These are phyloP conservation scores for Baorangia bicolor DNA, from an alignment of 768 basidiomycete genomes.

Conservation along the genomic window DNA sequence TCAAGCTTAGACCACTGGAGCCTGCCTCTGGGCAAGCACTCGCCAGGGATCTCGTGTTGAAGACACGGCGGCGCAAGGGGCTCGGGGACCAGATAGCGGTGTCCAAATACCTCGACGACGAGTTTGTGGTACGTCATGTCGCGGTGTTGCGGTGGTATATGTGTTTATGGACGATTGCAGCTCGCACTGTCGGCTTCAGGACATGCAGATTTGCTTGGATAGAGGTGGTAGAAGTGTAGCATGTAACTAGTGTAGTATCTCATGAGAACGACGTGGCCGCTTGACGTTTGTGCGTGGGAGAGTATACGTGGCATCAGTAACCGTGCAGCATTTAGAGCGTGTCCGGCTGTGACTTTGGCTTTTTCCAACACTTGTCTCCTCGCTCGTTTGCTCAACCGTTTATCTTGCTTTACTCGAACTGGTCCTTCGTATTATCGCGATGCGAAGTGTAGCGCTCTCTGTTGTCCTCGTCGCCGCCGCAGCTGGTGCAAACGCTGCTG, in stretches of 20 bases:
- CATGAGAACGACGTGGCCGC: constrained; percentile 8
- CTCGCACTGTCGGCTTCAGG: constrained; percentile 93
- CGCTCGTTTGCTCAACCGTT: constrained; percentile 35
- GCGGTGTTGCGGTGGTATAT: background rate
- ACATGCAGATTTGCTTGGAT: constrained; percentile 89
- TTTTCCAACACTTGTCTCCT: constrained; percentile 32
- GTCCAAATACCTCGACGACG: constrained; percentile 95
- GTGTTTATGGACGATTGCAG: constrained; percentile 39
- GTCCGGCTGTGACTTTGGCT: constrained; percentile 11
- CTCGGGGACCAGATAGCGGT: constrained; percentile 96
- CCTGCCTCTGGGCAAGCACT: constrained; percentile 96
- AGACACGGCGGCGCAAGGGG: constrained; percentile 95
- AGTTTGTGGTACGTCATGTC: constrained; percentile 74
- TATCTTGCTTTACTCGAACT: constrained; percentile 38
- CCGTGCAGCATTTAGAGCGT: constrained; percentile 37
- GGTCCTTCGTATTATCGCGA: constrained; percentile 67
- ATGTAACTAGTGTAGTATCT: constrained; percentile 14
- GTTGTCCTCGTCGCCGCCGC: constrained; percentile 66
- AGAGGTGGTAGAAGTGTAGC: constrained; percentile 22
- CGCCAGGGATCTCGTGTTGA: constrained; percentile 92
- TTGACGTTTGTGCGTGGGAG: constrained; percentile 34
- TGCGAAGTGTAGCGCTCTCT: constrained; percentile 89
- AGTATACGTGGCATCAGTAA: constrained; percentile 45
- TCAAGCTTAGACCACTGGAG: constrained; percentile 93
- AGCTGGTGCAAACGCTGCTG: constrained; percentile 57